These are phyloP conservation scores for Danielia reshetovae DNA, from an alignment of 805 yeast genomes.

Conservation along the genomic window DNA sequence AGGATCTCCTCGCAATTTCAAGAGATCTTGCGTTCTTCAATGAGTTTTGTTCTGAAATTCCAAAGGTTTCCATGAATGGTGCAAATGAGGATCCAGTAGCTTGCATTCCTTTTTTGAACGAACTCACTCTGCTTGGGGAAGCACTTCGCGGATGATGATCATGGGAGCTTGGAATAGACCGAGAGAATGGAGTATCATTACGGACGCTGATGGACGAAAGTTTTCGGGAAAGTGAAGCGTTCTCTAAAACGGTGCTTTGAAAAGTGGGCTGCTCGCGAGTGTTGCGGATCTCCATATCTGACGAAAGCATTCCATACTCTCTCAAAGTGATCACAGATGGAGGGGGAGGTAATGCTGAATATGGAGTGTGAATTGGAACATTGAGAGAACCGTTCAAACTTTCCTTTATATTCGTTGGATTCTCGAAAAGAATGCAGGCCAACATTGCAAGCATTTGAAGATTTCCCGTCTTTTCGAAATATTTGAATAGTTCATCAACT, in stretches of 20 bases:
- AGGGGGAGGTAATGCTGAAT: conserved; percentile 31
- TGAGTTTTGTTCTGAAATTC: not conserved
- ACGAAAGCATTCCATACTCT: conserved; percentile 7
- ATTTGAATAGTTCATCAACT: conserved; percentile 54
- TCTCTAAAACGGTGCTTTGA: not conserved
- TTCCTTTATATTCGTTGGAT: conserved; percentile 13
- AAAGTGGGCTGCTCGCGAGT: not conserved
- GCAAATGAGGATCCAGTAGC: not conserved
- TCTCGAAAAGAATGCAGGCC: conserved; percentile 64
- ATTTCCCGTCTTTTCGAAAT: conserved; percentile 62
- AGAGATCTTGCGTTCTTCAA: conserved; percentile 4
- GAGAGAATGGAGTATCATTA: conserved; percentile 5
- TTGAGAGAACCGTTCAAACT: conserved; percentile 16
- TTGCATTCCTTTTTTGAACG: not conserved
- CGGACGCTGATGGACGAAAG: conserved; percentile 9
- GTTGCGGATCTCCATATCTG: not conserved
- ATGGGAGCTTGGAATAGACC: conserved; percentile 5
- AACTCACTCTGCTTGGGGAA: not conserved
- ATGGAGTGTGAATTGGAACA: conserved; percentile 48
- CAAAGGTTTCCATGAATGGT: conserved; percentile 3
- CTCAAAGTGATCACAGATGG: conserved; percentile 12
- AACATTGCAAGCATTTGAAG: conserved; percentile 90
- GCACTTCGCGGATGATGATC: not conserved
- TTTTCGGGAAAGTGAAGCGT: conserved; percentile 7
- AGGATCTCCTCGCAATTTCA: conserved; percentile 4